phyloP scores from a whole-genome alignment of 1,284 basidiomycete genomes.

The Sanghuangporus weigelae region DNA sequence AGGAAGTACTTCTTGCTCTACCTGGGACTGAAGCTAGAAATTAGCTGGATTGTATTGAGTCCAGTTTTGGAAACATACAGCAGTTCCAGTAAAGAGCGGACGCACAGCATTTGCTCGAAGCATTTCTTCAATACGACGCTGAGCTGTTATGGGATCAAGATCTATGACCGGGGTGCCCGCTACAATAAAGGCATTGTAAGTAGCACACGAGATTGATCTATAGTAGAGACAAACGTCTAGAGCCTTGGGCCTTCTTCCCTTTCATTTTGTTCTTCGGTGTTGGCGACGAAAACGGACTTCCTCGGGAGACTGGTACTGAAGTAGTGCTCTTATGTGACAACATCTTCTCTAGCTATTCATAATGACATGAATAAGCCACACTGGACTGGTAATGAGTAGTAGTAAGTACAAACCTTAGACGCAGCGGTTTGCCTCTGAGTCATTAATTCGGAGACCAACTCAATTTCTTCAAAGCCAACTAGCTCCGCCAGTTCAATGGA shows the following conservation, averaged over 20 bases:
- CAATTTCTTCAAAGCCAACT: constrained; percentile 85
- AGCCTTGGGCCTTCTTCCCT: constrained; percentile 26
- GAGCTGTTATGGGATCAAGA: constrained; percentile 53
- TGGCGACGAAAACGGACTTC: constrained; percentile 15
- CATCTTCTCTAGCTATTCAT: constrained; percentile 1
- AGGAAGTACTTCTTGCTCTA: constrained; percentile 67
- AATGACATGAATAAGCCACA: background rate
- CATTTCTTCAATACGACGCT: constrained; percentile 59
- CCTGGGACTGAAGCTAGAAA: constrained; percentile 35
- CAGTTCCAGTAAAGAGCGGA: constrained; percentile 58
- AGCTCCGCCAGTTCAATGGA: constrained; percentile 76
- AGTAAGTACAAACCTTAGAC: background rate
- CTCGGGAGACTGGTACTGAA: background rate
- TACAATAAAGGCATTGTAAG: constrained; percentile 3
- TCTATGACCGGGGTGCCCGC: constrained; percentile 22
- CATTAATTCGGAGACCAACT: constrained; percentile 48
- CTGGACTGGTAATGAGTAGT: background rate
- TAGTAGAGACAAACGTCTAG: constrained; percentile 23
- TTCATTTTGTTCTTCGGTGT: constrained; percentile 12
- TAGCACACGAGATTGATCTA: background rate
- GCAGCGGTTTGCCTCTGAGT: constrained; percentile 1
- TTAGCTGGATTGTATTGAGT: background rate
- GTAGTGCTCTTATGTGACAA: background rate
- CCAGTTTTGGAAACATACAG: constrained; percentile 36
- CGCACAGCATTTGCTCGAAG: constrained; percentile 62